Evolutionary conservation across 108 stramenopile genomes (phyloP), one percentile per base, ranked within the genome.

Genomic region (Poteriospumella lacustris): DNA sequence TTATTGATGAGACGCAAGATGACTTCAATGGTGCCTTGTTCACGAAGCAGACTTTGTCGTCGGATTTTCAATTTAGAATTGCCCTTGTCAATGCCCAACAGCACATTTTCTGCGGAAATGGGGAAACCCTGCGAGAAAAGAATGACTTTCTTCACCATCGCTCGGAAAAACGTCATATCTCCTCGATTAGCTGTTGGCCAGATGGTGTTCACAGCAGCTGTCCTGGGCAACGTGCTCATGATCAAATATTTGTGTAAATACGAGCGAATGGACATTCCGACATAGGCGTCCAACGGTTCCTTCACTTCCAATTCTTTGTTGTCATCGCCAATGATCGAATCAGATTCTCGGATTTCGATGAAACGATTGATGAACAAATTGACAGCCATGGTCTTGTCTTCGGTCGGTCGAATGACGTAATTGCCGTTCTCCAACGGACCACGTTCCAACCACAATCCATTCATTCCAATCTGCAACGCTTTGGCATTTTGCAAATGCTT

Each of bases 31-130:
- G 69, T 62, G 42, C 39, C 15, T 59, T 82, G 81, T 58, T 82
- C 81, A 3, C 77, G n/a, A 41, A 82, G 36, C 38, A 82, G 41
- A 41, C 39, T 28, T 76, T 82, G 81, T 15, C 80, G 39, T 9
- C 5, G 12, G 3, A 12, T 73, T 24, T 3, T 15, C 3, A 52
- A 34, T 3, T 5, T 9, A 56, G 12, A 26, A 3, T 73, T 42
- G 9, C n/a, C 70, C 31, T 44, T 52, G 33, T 73, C 70, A 3
- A 73, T 73, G 26, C 70, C 70, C 5, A 73, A 38, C 42, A 33
- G 70, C 28, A 56, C 41, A 19, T 73, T 56, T 42, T 5, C 33
- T 9, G 43, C 36, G 9, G 70, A 73, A 12, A 73, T 56, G 26
- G 43, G 43, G 33, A 73, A 56, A 42, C 70, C 70, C 36, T 56